These are phyloP conservation scores for Quercus phellos DNA, from an alignment of 331 rosid species.

Conservation along the genomic window DNA sequence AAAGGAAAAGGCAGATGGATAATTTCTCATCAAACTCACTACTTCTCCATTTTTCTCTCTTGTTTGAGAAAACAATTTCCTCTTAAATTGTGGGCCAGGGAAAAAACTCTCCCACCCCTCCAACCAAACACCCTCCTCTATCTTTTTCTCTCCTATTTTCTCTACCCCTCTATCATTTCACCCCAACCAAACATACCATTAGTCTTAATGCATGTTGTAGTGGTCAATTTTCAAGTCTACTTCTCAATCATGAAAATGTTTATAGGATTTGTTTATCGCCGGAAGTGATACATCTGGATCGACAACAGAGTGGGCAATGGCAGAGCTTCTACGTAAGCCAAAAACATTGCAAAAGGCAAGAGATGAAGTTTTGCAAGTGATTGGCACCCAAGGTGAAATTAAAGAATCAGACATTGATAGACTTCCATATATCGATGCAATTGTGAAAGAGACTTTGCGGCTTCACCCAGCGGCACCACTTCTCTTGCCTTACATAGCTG, in stretches of 20 bases:
- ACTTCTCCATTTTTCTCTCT: no score
- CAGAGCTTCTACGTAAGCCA: conserved; percentile 43
- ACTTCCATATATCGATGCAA: conserved; percentile 39
- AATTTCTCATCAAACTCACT: no score
- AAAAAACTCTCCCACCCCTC: no score
- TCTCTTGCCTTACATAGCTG: conserved; percentile 45
- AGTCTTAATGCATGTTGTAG: no score
- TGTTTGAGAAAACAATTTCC: no score
- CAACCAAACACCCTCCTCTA: no score
- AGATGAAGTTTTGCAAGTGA: conserved; percentile 24
- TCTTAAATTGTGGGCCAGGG: no score
- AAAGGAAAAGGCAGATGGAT: no score
- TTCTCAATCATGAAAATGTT: not conserved
- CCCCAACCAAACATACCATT: no score
- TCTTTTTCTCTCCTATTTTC: no score
- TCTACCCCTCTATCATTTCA: no score
- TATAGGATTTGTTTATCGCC: conserved; percentile 52
- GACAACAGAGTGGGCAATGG: conserved; percentile 54
- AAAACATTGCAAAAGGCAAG: conserved; percentile 30
- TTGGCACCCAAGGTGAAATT: conserved; percentile 19
- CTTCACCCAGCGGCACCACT: conserved; percentile 51
- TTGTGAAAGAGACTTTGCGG: conserved; percentile 45
- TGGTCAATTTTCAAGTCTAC: no score
- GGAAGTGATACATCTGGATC: conserved; percentile 57
- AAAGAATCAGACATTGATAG: conserved; percentile 42